Evolutionary conservation across 371 early-diverging fungal genomes (phyloP), one percentile per base, ranked within the genome.

Genomic region (Mortierella sp.): DNA sequence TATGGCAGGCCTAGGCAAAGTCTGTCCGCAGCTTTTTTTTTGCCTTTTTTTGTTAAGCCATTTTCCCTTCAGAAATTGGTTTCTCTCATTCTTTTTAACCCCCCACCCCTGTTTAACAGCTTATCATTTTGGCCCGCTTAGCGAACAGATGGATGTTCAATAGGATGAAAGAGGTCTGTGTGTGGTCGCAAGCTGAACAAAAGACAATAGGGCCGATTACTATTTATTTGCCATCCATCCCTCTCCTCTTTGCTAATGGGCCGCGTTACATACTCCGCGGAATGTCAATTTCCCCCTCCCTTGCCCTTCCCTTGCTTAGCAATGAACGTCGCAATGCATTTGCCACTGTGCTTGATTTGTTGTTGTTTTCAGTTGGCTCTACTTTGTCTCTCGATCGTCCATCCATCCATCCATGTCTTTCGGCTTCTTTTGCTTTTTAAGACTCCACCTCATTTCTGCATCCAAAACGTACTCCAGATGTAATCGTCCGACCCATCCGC

Each of bases 231-330:
- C 43, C 43, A 40, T 40, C 43, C 43, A 40, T 40, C 43, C 43
- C 43, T 40, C 2, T 40, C 43, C 4, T 40, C 59, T 59, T 59
- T 59, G 48, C 48, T 5, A 46, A 46, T 46, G 48, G 48, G 48
- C 9, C 48, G 48, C 28, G 59, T 59, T 59, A 59, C 31, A 26
- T 26, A 59, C 59, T 59, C 59, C 59, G 59, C 59, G 59, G 59
- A 59, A 59, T 59, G 59, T 59, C 59, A 28, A 53, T 24, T 16
- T 21, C 53, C 1, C 16, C 6, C 5, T 28, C 0, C 10, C 13
- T 28, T 8, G 14, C 24, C 53, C 13, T 28, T 8, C 51, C 24
- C 53, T 54, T 26, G n/a, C 57, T 55, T 26, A 59, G 14, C 13
- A 59, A 59, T 59, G 26, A 46, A 46, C 48, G 31, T 28, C 59